Evolutionary conservation across 192 early-diverging fungal species (phyloP).

Genomic region (Paraglomus brasilianum): DNA sequence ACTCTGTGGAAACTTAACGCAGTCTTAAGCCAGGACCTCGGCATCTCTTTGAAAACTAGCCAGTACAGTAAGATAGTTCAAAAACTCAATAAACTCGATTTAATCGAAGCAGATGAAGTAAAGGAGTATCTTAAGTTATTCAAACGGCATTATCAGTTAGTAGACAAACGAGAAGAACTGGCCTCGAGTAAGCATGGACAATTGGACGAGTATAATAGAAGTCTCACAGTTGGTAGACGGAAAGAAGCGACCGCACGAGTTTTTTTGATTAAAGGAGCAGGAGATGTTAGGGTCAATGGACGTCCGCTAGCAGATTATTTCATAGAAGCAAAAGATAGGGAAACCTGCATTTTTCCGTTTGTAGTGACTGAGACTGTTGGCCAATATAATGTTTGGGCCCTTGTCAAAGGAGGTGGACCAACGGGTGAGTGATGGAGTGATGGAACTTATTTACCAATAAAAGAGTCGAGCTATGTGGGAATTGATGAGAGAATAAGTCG

Average conservation of each 20-base stretch:
- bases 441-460: conserved; percentile 6
- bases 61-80: conserved; percentile 52
- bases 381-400: conserved; percentile 82
- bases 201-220: conserved; percentile 70
- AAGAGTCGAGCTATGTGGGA: background rate
- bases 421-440: conserved; percentile 54
- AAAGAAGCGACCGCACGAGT: conserved; percentile 78
- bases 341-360: conserved; percentile 73
- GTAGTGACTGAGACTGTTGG: conserved; percentile 62
- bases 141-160: conserved; percentile 37
- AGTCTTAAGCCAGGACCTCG: conserved; percentile 41
- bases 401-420: conserved; percentile 77
- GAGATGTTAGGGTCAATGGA: conserved; percentile 79
- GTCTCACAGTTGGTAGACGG: conserved; percentile 72
- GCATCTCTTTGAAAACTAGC: conserved; percentile 51
- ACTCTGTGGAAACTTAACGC: conserved; percentile 32
- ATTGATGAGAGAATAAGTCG: background rate
- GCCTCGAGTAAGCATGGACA: conserved; percentile 32
- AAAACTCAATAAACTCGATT: conserved; percentile 47
- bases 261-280: conserved; percentile 71
- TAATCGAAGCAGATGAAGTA: conserved; percentile 35
- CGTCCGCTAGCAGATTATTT: conserved; percentile 74
- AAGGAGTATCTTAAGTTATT: conserved; percentile 18
- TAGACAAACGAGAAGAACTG: conserved; percentile 34
- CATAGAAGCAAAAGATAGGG: conserved; percentile 58